Base-by-base conservation (phyloP, 345 rosid genomes). In the Excoecaria cochinchinensis region DNA sequence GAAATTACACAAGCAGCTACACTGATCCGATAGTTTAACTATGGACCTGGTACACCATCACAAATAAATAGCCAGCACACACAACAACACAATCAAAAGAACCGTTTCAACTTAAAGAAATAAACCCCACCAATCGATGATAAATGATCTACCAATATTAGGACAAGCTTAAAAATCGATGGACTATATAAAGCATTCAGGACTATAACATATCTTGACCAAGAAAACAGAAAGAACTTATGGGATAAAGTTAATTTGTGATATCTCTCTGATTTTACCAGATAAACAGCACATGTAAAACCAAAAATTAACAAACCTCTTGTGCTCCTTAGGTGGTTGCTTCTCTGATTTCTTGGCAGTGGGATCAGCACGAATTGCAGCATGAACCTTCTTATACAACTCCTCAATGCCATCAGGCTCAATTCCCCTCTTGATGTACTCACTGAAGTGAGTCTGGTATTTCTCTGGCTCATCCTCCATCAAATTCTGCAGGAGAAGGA, bases 401-500 rank as follows among this genome's bases (percentile, higher is more conserved):
- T 64, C 91, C 74, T 88, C 96, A 1, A 89, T 31, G 78, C 5
- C 59, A 80, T 88, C 96, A 38, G 96, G 72, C 22, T 88, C 90
- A 58, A 91, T 77, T 14, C 84, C 89, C 44, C 76, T 84, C 88
- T 91, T 91, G n/a, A 89, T 3, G 75, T 79, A 91, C 57, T 77
- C 85, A 24, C 90, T 85, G 73, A 91, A 91, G 83, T 89, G 93
- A 70, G 89, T 51, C 72, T 91, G 92, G 57, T 84, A 87, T 86
- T 91, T 91, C 84, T 91, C 96, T 8, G 93, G 93, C 58, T 91
- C 96, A 46, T 91, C 96, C 74, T 91, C 96, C 19, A 46, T 72
- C 82, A 89, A 80, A 39, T 80, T 83, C 97, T 91, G 71, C 52
- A 42, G n/a, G 39, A 53, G 22, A 38, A 19, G 72, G 21, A 52